Conservation (phyloP, 2,329 filamentous ascomycete species). For the Exophiala sp. region DNA sequence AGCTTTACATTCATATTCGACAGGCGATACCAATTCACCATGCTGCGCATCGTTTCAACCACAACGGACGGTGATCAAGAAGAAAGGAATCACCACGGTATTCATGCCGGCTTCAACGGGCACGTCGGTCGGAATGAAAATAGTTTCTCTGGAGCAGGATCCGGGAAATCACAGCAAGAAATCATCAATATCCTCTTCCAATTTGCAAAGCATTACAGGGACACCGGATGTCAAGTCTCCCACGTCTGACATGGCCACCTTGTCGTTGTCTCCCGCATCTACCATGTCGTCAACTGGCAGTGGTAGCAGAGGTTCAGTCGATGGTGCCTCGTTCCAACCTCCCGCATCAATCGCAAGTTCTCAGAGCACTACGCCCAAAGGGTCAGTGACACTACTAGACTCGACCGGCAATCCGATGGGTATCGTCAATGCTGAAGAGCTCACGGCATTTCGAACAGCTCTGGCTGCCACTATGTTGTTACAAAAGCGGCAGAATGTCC, state of each 20-base stretch:
- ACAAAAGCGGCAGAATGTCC: constrained; percentile 64
- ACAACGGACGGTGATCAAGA: constrained; percentile 57
- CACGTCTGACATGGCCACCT: constrained; percentile 35
- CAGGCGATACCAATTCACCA: constrained; percentile 56
- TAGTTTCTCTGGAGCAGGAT: constrained; percentile 53
- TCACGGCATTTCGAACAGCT: constrained; percentile 68
- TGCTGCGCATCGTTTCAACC: constrained; percentile 62
- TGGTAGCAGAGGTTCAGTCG: constrained; percentile 28
- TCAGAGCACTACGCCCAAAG: constrained; percentile 49
- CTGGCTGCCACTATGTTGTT: constrained; percentile 59
- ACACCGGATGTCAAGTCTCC: constrained; percentile 35
- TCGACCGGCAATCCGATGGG: constrained; percentile 56
- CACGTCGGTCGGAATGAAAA: constrained; percentile 61
- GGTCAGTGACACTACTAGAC: constrained; percentile 60
- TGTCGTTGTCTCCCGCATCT: constrained; percentile 36
- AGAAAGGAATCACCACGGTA: constrained; percentile 60
- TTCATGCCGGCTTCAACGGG: constrained; percentile 66
- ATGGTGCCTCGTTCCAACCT: constrained; percentile 27
- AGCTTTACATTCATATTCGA: constrained; percentile 63
- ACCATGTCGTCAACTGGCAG: constrained; percentile 25
- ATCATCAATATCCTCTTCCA: constrained; percentile 21
- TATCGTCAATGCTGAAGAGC: constrained; percentile 63
- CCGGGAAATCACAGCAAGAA: constrained; percentile 11
- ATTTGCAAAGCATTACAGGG: constrained; percentile 21
- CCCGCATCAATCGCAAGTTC: constrained; percentile 33